Conservation (phyloP, 2,329 filamentous ascomycete genomes). For the Talaromyces sp. region DNA sequence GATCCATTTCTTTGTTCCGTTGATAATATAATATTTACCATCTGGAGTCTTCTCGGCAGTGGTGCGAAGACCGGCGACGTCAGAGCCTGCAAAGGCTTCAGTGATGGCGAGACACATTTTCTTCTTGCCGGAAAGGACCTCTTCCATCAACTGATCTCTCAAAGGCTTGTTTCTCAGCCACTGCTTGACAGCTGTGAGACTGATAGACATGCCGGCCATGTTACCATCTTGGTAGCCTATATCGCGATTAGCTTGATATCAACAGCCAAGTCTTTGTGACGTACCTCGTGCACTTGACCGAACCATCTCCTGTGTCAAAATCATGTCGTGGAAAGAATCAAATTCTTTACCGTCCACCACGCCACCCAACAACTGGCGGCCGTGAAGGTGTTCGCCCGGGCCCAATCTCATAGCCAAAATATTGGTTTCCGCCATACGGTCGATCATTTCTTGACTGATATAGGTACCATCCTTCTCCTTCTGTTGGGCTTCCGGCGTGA, state of each 20-base stretch:
- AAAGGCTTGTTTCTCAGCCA: constrained; percentile 67
- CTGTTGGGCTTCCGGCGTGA: constrained; percentile 70
- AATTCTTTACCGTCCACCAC: constrained; percentile 74
- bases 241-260: neutral
- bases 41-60: constrained; percentile 74
- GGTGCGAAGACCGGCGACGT: constrained; percentile 75
- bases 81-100: constrained; percentile 80
- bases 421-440: constrained; percentile 71
- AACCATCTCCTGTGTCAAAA: constrained; percentile 69
- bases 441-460: constrained; percentile 68
- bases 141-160: constrained; percentile 64
- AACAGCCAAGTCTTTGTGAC: neutral
- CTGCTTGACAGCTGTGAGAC: constrained; percentile 74
- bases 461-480: constrained; percentile 71
- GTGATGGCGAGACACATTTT: constrained; percentile 87
- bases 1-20: constrained; percentile 67
- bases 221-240: constrained; percentile 76
- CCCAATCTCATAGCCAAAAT: constrained; percentile 79
- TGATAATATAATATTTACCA: constrained; percentile 66
- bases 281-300: constrained; percentile 64
- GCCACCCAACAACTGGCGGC: constrained; percentile 64
- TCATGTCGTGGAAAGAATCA: constrained; percentile 82
- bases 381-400: constrained; percentile 76
- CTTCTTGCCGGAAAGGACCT: constrained; percentile 76
- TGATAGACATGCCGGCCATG: constrained; percentile 82